Conservation (phyloP, 2,329 filamentous ascomycete genomes). For the Penicillium sp. region DNA sequence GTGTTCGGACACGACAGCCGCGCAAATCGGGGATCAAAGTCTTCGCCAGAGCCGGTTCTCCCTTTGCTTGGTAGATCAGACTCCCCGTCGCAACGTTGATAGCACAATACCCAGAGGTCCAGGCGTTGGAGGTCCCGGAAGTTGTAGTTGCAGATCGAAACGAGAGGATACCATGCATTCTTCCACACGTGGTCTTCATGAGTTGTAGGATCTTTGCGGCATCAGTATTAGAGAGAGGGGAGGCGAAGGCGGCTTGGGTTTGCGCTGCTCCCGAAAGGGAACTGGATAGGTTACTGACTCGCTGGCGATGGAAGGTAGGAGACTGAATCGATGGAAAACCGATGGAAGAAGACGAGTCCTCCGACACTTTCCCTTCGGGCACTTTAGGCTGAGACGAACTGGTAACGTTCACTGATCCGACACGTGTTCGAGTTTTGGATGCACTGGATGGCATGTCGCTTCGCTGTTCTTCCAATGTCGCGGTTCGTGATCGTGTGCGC, state of each 20-base stretch:
- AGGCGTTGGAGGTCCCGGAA: conserved; percentile 44
- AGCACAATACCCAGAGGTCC: conserved; percentile 52
- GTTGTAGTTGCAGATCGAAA: conserved; percentile 44
- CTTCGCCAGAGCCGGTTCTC: conserved; percentile 48
- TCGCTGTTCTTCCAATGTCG: conserved; percentile 43
- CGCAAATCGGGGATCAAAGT: conserved; percentile 50
- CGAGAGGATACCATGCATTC: conserved; percentile 54
- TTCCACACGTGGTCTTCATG: conserved; percentile 53
- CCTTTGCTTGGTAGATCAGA: conserved; percentile 51
- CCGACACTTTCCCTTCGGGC: conserved; percentile 38
- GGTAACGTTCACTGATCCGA: conserved; percentile 42
- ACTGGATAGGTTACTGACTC: conserved; percentile 34
- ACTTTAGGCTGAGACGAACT: conserved; percentile 33
- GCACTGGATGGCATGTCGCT: conserved; percentile 36
- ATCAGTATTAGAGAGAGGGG: conserved; percentile 44
- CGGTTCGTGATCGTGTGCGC: conserved; percentile 41
- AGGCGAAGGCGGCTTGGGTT: conserved; percentile 31
- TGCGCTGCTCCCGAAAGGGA: conserved; percentile 25
- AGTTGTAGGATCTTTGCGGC: conserved; percentile 49
- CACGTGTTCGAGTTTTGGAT: conserved; percentile 35
- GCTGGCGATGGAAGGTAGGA: conserved; percentile 39
- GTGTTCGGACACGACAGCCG: conserved; percentile 49
- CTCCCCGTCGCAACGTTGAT: conserved; percentile 52
- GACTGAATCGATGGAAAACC: conserved; percentile 50
- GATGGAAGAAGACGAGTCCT: conserved; percentile 44